Evolutionary conservation across 805 yeast species (phyloP), one percentile per base, ranked within the genome.

Genomic region (Kodamaea sagamina): DNA sequence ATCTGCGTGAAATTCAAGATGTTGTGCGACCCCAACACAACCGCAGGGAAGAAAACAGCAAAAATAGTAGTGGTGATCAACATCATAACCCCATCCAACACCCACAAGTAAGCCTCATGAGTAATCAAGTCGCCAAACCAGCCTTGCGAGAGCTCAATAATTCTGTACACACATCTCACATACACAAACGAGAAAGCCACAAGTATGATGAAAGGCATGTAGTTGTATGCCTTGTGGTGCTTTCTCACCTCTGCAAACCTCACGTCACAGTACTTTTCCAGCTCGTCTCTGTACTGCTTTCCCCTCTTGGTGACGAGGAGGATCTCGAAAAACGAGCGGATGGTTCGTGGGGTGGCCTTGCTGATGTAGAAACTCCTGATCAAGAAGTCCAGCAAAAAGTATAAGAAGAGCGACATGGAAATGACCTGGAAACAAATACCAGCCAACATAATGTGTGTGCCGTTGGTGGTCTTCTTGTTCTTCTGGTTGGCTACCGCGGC

Each of bases 101-200:
- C 49, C 53, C 63, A 45, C 0, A 86, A 66, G 55, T 81, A 61
- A 3, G 69, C 57, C 3, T 74, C 57, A 19, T 63, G 62, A 2
- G 72, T 67, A 38, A 86, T 83, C 52, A 89, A 65, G 44, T 61
- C 69, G 1, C 95, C 92, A 5, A 56, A 46, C 84, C 90, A 86
- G 10, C 90, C 92, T 55, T 81, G 79, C 2, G 81, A 62, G 45
- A 89, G 68, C 62, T 89, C 96, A 28, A 78, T 72, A 22, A 86
- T 73, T 57, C 96, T 76, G 63, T 86, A 88, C 32, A 82, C 67
- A 50, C 90, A 84, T 56, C 96, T 75, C 21, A 78, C 67, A 48
- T 77, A 82, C 17, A 88, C 72, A 32, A 79, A 72, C 2, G 77
- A 16, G 3, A 81, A 79, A 1, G 84, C 68, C 3, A 63, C n/a